phyloP scores from a whole-genome alignment of 345 rosid genomes.

The Lenwebbia sp. region DNA sequence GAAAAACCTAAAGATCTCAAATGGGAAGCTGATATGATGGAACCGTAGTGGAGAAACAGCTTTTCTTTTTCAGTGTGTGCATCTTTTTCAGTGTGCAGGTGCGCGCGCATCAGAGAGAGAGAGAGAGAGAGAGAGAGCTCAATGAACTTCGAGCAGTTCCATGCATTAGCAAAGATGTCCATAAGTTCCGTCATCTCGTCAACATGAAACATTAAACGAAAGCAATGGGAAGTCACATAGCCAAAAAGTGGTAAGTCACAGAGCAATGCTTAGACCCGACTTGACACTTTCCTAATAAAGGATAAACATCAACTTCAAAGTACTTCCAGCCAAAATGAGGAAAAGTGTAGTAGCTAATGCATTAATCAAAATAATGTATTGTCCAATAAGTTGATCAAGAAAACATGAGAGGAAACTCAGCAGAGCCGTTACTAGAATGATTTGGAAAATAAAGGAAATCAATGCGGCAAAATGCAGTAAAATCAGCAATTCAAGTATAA shows the following conservation, averaged over 20 bases:
- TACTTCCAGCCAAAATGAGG: not conserved
- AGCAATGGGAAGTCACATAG: not conserved
- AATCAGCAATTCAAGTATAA: not conserved
- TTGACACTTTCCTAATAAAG: not conserved
- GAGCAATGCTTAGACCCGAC: not conserved
- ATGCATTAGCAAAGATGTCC: not conserved
- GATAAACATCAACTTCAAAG: not conserved
- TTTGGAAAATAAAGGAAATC: not conserved
- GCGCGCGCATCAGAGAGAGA: not conserved
- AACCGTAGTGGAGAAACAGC: not conserved
- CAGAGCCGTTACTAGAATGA: not conserved
- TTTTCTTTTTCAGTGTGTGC: not conserved
- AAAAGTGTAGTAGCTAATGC: not conserved
- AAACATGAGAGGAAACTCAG: not conserved
- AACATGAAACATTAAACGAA: not conserved
- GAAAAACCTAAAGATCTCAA: not conserved
- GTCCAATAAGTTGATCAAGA: not conserved
- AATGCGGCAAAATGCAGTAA: not conserved
- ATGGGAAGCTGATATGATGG: not conserved
- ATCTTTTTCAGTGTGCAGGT: not conserved
- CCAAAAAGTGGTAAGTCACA: not conserved
- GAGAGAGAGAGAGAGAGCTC: not conserved
- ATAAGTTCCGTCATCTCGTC: not conserved
- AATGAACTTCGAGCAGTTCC: not conserved
- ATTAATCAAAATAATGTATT: not conserved